A percentile compares a stretch with the other conserved stretches of the same genome.
phyloP scores from a whole-genome alignment of 495 filamentous ascomycete genomes.

The Podospora fimiseda region DNA sequence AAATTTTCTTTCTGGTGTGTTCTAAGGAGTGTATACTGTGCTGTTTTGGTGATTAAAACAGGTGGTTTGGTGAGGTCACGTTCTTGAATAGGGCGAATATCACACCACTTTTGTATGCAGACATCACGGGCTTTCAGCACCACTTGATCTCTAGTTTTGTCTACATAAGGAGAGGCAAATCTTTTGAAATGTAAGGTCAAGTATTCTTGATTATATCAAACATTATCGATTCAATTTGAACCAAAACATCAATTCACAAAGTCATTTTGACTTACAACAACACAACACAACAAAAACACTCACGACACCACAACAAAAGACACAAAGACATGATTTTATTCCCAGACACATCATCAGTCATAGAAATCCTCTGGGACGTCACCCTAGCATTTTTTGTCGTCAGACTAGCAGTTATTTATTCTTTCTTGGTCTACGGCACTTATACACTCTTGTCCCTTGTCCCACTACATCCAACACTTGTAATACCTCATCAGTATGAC shows the following conservation, averaged over 20 bases:
- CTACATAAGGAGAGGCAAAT: slow-evolving; percentile 1
- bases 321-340: slow-evolving; percentile 18
- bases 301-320: slow-evolving; percentile 1
- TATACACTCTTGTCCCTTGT: slow-evolving; percentile 5
- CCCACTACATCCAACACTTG: no score
- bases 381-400: slow-evolving; percentile 27
- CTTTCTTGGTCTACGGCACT: slow-evolving; percentile 13
- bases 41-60: neutral
- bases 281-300: neutral
- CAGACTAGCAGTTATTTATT: slow-evolving; percentile 23
- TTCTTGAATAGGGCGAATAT: no score
- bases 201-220: slow-evolving; percentile 1
- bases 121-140: neutral
- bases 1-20: neutral
- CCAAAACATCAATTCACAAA: slow-evolving; percentile 1
- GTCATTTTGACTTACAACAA: neutral
- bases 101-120: neutral
- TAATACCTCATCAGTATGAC: no score
- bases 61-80: neutral
- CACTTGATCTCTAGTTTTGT: neutral
- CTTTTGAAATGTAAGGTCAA: no score
- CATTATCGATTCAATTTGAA: slow-evolving; percentile 1
- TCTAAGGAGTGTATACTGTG: no score
- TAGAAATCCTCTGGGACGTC: slow-evolving; percentile 32
- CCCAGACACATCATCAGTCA: slow-evolving; percentile 23